A percentile compares a stretch with the other conserved stretches of the same genome.
These are phyloP conservation scores for Tylopilus balloui DNA, from an alignment of 768 basidiomycete species.

Conservation along the genomic window DNA sequence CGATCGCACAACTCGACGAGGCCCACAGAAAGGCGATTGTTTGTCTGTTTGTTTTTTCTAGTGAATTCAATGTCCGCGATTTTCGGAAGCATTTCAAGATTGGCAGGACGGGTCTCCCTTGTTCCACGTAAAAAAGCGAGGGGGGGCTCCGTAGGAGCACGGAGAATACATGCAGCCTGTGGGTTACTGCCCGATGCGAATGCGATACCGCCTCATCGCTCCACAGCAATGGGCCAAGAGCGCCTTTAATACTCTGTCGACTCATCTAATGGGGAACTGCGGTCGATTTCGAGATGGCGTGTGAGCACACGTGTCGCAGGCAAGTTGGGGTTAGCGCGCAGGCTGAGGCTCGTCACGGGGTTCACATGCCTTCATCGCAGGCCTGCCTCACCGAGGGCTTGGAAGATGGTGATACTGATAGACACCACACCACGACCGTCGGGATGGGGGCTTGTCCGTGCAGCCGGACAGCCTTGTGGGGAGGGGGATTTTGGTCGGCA, in stretches of 20 bases:
- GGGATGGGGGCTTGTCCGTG: neutral
- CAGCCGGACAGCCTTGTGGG: no score
- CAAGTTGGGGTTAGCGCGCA: conserved; percentile 30
- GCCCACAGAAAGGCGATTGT: neutral
- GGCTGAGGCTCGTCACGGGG: neutral
- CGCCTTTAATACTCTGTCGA: conserved; percentile 3
- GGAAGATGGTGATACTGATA: neutral
- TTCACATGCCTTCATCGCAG: conserved; percentile 3
- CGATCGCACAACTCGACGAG: conserved; percentile 13
- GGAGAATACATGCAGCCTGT: conserved; percentile 3
- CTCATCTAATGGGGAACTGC: conserved; percentile 22
- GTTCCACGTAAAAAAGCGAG: conserved; percentile 19
- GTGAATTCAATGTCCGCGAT: conserved; percentile 25
- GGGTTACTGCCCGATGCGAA: conserved; percentile 3
- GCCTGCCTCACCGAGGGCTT: neutral
- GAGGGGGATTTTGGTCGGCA: no score
- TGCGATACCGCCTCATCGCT: conserved; percentile 7
- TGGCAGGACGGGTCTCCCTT: conserved; percentile 9
- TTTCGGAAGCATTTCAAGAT: conserved; percentile 21
- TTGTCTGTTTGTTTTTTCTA: no score
- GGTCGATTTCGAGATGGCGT: conserved; percentile 28
- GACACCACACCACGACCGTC: no score
- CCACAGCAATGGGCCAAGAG: conserved; percentile 13
- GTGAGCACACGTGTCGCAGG: conserved; percentile 32
- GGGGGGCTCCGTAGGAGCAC: neutral